Base-by-base conservation (phyloP, 2,329 filamentous ascomycete genomes). In the Fusarium chlamydosporum region DNA sequence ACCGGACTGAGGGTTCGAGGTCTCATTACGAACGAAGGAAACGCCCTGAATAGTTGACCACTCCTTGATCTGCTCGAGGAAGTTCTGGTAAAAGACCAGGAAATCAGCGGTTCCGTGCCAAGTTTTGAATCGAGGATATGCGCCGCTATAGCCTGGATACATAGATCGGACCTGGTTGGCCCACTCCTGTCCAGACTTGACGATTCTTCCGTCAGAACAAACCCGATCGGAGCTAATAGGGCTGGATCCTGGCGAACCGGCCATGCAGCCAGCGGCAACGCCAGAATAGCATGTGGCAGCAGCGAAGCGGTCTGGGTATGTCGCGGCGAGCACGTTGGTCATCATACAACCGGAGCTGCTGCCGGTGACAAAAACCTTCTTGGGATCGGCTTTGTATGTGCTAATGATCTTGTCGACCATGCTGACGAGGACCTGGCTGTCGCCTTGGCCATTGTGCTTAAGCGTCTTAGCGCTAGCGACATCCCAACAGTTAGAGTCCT, bases 41-140 rank as follows among this genome's bases (percentile, higher is more conserved):
- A 60, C 54, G 1, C 42, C 54, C 7, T 60, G 54, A 6, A 60
- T 16, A 0, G 54, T 59, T 1, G 57, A 60, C 85, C 85, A 87
- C 75, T 86, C 82, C 78, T 87, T 86, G 67, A 86, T 83, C 41
- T 83, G 83, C 77, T 89, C 87, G 33, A 86, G 75, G 72, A 87
- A 87, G 74, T 89, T 89, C 66, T 83, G 80, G 1, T 83, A 83
- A 23, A 80, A 78, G 7, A 89, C 76, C 0, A 82, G 84, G 4
- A 76, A 74, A 70, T 89, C 87, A 5, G 72, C 76, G 26, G 81
- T 83, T 38, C 86, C 86, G 69, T 89, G 86, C 79, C 85, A 89
- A 66, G 89, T 82, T 74, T 88, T 85, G 83, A 89, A 86, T 59
- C 80, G 82, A 0, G 87, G 86, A 4, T 85, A 78, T 2, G 81